These are phyloP conservation scores for Pouteria campechiana DNA, from an alignment of 179 eudicot species.

Conservation along the genomic window DNA sequence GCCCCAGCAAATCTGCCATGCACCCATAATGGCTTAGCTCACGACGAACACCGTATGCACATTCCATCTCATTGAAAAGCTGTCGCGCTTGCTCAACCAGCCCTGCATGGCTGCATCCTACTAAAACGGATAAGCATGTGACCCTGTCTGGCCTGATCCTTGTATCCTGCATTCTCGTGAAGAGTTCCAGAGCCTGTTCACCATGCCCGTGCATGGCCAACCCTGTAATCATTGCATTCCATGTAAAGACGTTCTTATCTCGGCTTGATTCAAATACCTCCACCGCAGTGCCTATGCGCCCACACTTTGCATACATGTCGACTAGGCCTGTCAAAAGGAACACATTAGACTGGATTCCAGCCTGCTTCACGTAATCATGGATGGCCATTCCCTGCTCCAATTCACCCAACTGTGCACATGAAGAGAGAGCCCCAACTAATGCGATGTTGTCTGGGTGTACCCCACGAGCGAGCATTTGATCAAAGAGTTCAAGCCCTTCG, in stretches of 20 bases:
- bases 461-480: conserved; percentile 26
- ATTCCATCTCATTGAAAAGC: conserved; percentile 48
- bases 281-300: conserved; percentile 47
- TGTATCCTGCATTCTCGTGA: conserved; percentile 42
- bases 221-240: conserved; percentile 78
- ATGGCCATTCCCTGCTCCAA: conserved; percentile 51
- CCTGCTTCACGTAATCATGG: conserved; percentile 30
- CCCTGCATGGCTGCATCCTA: conserved; percentile 84
- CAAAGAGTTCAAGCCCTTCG: conserved; percentile 54
- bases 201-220: conserved; percentile 74
- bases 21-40: conserved; percentile 87
- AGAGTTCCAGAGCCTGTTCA: conserved; percentile 31
- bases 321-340: conserved; percentile 64
- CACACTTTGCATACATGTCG: conserved; percentile 78
- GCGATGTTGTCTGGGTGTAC: conserved; percentile 45
- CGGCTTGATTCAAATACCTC: conserved; percentile 38
- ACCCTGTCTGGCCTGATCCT: conserved; percentile 65
- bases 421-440: conserved; percentile 66
- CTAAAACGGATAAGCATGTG: conserved; percentile 55
- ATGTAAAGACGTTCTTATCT: conserved; percentile 46
- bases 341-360: conserved; percentile 25
- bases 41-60: conserved; percentile 34
- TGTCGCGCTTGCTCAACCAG: conserved; percentile 41
- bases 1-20: conserved; percentile 79
- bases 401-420: conserved; percentile 72